These are phyloP conservation scores for Allium sativum DNA, from an alignment of 106 monocot species.

Conservation along the genomic window DNA sequence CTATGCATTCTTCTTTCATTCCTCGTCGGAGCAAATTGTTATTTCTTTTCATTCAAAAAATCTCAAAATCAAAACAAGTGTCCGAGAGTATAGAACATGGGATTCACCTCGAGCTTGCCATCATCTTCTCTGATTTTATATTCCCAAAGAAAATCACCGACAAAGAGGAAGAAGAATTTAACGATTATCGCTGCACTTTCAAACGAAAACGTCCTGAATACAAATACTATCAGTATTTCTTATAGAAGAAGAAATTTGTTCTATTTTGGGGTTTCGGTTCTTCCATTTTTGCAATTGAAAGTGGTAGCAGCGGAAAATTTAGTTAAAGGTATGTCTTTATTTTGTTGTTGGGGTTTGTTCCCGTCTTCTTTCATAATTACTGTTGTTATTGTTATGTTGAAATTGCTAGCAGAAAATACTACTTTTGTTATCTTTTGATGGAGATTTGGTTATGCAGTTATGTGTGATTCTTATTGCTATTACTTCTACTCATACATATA, in stretches of 20 bases:
- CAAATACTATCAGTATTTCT: not conserved
- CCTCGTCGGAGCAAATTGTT: too few relatives aligned
- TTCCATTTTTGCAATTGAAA: conserved; percentile 37
- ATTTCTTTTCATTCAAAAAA: too few relatives aligned
- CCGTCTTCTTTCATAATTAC: too few relatives aligned
- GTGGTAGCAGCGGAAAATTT: conserved; percentile 26
- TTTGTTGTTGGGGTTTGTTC: not conserved
- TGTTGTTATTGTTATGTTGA: too few relatives aligned
- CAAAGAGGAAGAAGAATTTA: conserved; percentile 11
- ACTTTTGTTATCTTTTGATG: too few relatives aligned
- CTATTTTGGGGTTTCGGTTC: conserved; percentile 33
- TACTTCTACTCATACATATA: too few relatives aligned
- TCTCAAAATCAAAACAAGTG: too few relatives aligned
- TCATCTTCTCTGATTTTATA: conserved; percentile 13
- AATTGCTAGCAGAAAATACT: too few relatives aligned
- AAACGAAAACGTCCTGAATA: not conserved
- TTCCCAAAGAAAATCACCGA: conserved; percentile 10
- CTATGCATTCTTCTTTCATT: too few relatives aligned
- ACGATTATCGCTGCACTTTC: conserved; percentile 5
- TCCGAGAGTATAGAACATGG: conserved; percentile 6
- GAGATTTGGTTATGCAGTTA: too few relatives aligned
- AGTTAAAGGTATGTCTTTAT: not conserved
- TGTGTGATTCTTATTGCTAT: too few relatives aligned
- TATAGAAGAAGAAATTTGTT: conserved; percentile 34
- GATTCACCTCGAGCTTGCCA: conserved; percentile 17